Conservation (phyloP, 2,329 filamentous ascomycete species). For the Diplodia intermedia region DNA sequence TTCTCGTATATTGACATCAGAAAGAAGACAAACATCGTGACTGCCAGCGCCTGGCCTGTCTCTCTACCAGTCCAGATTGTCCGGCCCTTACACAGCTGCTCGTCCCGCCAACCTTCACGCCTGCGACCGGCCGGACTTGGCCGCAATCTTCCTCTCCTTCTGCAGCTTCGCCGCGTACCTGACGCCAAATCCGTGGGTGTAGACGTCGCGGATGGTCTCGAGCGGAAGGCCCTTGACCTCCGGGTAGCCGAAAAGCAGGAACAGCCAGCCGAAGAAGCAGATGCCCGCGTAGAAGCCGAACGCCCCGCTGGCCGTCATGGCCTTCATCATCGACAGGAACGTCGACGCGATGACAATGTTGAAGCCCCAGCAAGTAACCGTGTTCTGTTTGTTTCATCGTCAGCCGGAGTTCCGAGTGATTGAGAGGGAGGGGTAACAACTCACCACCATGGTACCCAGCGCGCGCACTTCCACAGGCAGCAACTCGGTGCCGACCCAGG, state of each 20-base stretch:
- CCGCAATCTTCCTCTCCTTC: conserved; percentile 14
- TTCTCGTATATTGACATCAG: background rate
- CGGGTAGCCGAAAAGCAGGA: conserved; percentile 49
- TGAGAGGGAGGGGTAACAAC: conserved; percentile 23
- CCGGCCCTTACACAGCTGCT: too few relatives aligned
- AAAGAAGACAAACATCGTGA: background rate
- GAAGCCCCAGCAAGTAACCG: conserved; percentile 42
- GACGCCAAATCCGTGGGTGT: conserved; percentile 47
- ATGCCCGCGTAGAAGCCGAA: conserved; percentile 53
- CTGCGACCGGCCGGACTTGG: background rate
- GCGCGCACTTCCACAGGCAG: conserved; percentile 49
- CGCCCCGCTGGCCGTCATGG: conserved; percentile 48
- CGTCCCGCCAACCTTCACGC: background rate
- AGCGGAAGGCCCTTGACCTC: conserved; percentile 51
- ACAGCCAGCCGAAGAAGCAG: conserved; percentile 49
- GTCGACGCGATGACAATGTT: conserved; percentile 45
- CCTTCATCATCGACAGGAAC: conserved; percentile 49
- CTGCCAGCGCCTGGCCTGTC: background rate
- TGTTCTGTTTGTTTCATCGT: conserved; percentile 27
- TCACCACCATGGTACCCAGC: conserved; percentile 48
- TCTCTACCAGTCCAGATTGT: background rate
- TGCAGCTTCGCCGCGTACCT: conserved; percentile 39
- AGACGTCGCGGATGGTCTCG: conserved; percentile 47
- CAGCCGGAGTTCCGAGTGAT: background rate
- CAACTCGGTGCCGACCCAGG: conserved; percentile 49